Evolutionary conservation across 306 rosid species (phyloP).

Genomic region (Glycine soja): DNA sequence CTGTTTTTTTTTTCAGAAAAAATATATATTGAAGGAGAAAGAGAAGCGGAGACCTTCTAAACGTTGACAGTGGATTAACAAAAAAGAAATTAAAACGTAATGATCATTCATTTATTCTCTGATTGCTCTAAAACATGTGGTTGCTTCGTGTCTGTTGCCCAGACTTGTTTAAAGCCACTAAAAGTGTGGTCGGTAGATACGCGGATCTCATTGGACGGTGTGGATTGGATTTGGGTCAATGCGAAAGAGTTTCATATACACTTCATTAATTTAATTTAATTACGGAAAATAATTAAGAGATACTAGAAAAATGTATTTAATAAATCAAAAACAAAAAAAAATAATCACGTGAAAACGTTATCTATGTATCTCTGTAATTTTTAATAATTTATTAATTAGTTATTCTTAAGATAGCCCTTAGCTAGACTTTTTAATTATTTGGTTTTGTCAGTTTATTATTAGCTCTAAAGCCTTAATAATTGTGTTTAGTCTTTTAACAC

Average conservation of each 20-base stretch:
- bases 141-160: slow-evolving; percentile 14
- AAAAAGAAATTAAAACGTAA: background rate
- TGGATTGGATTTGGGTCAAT: slow-evolving; percentile 51
- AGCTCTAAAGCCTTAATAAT: slow-evolving; percentile 13
- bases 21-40: too few relatives aligned
- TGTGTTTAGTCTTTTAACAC: background rate
- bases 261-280: slow-evolving; percentile 20
- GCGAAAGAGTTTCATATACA: slow-evolving; percentile 22
- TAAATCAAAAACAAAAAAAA: background rate
- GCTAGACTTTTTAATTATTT: background rate
- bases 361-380: background rate
- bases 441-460: slow-evolving; percentile 6
- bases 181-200: slow-evolving; percentile 61
- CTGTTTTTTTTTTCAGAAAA: too few relatives aligned
- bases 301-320: background rate
- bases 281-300: background rate
- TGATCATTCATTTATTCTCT: background rate
- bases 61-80: background rate
- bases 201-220: slow-evolving; percentile 65
- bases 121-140: slow-evolving; percentile 7
- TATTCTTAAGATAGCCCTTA: background rate
- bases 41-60: background rate
- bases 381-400: background rate
- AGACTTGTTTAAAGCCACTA: slow-evolving; percentile 32
- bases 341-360: background rate